Percentiles rank a stretch among this genome's conserved stretches.
Conservation (phyloP, 2,329 filamentous ascomycete genomes). For the Nigrospora osmanthi region DNA sequence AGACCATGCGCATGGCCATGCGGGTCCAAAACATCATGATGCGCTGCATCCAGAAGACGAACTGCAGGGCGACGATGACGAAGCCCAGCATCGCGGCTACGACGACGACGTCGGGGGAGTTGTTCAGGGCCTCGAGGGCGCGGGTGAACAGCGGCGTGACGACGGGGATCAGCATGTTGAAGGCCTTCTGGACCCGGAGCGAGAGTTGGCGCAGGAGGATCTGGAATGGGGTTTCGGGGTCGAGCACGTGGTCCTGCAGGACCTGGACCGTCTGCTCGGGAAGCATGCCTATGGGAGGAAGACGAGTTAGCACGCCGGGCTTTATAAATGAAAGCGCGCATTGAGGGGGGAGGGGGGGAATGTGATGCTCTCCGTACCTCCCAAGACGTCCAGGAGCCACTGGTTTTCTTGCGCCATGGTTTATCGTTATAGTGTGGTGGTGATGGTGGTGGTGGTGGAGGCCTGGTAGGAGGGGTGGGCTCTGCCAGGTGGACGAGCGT, state of each 20-base stretch:
- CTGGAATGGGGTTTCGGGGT: conserved; percentile 36
- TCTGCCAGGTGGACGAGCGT: no score
- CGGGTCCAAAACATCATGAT: conserved; percentile 70
- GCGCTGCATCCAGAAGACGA: conserved; percentile 64
- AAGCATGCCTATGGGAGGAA: conserved; percentile 24
- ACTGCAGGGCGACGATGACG: conserved; percentile 52
- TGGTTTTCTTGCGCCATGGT: conserved; percentile 8
- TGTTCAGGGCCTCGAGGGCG: conserved; percentile 22
- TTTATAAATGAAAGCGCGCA: background rate
- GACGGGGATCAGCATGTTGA: conserved; percentile 28
- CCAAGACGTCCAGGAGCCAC: conserved; percentile 16
- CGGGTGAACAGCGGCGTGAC: conserved; percentile 35
- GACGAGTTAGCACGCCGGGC: background rate
- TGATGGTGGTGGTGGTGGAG: no score
- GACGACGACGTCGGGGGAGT: conserved; percentile 33
- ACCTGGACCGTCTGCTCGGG: conserved; percentile 34
- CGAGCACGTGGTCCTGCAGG: conserved; percentile 39
- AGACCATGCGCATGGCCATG: conserved; percentile 52
- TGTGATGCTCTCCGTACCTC: conserved; percentile 14
- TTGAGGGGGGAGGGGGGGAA: background rate
- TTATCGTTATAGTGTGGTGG: background rate
- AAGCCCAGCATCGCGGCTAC: conserved; percentile 42
- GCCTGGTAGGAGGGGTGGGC: no score
- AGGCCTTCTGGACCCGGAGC: conserved; percentile 13
- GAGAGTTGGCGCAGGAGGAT: conserved; percentile 25